These are phyloP conservation scores for Collariella sp. DNA, from an alignment of 495 filamentous ascomycete species.

Conservation along the genomic window DNA sequence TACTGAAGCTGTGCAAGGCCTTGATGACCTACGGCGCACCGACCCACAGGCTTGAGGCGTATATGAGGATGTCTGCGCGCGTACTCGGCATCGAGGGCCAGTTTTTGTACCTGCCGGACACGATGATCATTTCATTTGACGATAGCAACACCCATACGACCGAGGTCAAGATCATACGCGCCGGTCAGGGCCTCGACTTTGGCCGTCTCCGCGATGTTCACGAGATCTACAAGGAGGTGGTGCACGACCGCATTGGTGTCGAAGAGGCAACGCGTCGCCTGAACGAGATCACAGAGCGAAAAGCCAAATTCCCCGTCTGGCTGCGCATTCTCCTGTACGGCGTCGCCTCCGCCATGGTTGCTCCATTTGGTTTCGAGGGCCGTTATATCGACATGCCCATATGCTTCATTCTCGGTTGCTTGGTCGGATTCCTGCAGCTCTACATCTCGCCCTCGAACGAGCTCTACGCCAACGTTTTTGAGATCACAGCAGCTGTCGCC, in stretches of 20 bases:
- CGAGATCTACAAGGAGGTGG: constrained; percentile 85
- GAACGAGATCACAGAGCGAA: constrained; percentile 53
- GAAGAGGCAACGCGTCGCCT: constrained; percentile 71
- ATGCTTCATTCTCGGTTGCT: constrained; percentile 73
- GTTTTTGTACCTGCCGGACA: constrained; percentile 86
- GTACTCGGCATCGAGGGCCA: constrained; percentile 86
- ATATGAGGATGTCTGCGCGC: constrained; percentile 83
- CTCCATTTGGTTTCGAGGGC: constrained; percentile 85
- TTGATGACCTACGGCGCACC: constrained; percentile 80
- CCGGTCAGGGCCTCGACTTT: constrained; percentile 70
- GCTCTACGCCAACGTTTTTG: constrained; percentile 81
- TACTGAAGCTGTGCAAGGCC: constrained; percentile 75
- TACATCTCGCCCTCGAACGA: constrained; percentile 71
- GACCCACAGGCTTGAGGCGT: constrained; percentile 67
- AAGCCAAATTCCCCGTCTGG: constrained; percentile 59
- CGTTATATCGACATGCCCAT: constrained; percentile 82
- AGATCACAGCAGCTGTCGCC: constrained; percentile 75
- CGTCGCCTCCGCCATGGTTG: constrained; percentile 65
- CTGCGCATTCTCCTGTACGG: constrained; percentile 77
- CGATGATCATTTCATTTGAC: constrained; percentile 94
- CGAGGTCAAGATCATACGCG: constrained; percentile 80
- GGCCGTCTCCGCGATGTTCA: constrained; percentile 78
- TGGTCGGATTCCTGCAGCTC: constrained; percentile 76
- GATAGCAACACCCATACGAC: constrained; percentile 84
- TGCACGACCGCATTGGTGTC: constrained; percentile 78